A percentile compares a stretch with the other conserved stretches of the same genome.
Evolutionary conservation across 2,329 filamentous ascomycete genomes (phyloP).

Genomic region (Clathrospora elynae): DNA sequence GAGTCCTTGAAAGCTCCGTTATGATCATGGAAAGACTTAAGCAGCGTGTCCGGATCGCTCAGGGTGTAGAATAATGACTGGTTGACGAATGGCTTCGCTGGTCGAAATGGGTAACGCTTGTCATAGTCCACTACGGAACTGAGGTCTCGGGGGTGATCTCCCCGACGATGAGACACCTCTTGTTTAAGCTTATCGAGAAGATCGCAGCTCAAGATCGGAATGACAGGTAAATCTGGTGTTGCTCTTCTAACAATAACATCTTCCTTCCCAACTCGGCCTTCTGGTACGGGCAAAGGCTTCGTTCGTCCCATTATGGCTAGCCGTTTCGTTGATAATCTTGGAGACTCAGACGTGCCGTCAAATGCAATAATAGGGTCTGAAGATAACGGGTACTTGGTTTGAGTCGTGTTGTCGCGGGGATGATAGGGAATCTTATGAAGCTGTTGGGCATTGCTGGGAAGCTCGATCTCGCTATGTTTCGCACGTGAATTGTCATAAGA

Average conservation of each 20-base stretch:
- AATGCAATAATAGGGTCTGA: conserved; percentile 5
- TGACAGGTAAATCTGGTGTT: conserved; percentile 20
- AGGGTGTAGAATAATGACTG: conserved; percentile 44
- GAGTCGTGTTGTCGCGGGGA: conserved; percentile 11
- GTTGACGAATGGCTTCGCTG: conserved; percentile 33
- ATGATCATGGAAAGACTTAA: conserved; percentile 43
- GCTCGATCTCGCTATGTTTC: conserved; percentile 15
- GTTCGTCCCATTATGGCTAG: too few species aligned
- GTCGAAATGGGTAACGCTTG: conserved; percentile 18
- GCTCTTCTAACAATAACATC: neutral
- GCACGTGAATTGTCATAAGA: conserved; percentile 12
- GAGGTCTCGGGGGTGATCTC: conserved; percentile 16
- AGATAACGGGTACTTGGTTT: conserved; percentile 7
- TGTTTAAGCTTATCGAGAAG: conserved; percentile 40
- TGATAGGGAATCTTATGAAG: conserved; percentile 39
- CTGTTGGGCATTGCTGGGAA: conserved; percentile 32
- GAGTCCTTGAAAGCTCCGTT: conserved; percentile 33
- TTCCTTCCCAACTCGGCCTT: neutral
- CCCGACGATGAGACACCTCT: conserved; percentile 21
- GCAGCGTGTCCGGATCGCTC: conserved; percentile 39
- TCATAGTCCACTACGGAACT: conserved; percentile 28
- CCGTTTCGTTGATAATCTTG: conserved; percentile 22
- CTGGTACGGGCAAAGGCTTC: neutral
- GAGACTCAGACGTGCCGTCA: conserved; percentile 10
- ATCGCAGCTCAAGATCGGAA: conserved; percentile 34